A percentile compares a stretch with the other conserved stretches of the same genome.
These are phyloP conservation scores for Staphylotrichum tortipilum DNA, from an alignment of 495 filamentous ascomycete species.

Conservation along the genomic window DNA sequence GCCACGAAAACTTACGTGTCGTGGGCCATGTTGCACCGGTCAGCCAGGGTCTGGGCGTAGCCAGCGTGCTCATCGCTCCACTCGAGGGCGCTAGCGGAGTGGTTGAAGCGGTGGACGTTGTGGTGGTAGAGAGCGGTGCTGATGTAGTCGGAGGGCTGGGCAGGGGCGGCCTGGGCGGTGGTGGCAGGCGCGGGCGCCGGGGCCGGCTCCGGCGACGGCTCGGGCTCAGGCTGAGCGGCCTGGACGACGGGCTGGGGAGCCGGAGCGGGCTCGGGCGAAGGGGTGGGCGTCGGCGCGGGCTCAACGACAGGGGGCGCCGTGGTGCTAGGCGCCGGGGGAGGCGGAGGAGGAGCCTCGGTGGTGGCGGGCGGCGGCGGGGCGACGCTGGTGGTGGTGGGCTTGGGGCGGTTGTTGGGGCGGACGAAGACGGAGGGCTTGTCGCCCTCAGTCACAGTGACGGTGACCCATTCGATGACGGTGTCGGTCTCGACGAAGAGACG, in stretches of 20 bases:
- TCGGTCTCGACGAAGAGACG: slow-evolving; percentile 48
- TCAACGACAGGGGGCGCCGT: no score
- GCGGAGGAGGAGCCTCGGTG: background rate
- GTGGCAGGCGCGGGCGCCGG: slow-evolving; percentile 15
- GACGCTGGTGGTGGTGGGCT: slow-evolving; percentile 3
- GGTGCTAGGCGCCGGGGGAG: slow-evolving; percentile 11
- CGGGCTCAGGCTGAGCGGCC: no score
- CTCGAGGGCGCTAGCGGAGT: slow-evolving; percentile 55
- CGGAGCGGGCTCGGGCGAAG: slow-evolving; percentile 1
- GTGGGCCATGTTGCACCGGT: slow-evolving; percentile 62
- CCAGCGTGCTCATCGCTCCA: slow-evolving; percentile 56
- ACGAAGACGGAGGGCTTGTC: slow-evolving; percentile 9
- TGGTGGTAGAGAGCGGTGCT: slow-evolving; percentile 54
- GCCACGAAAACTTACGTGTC: slow-evolving; percentile 54
- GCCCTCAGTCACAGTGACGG: slow-evolving; percentile 49
- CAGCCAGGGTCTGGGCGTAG: slow-evolving; percentile 45
- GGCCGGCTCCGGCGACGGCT: background rate
- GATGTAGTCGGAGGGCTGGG: slow-evolving; percentile 22
- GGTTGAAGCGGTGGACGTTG: slow-evolving; percentile 79
- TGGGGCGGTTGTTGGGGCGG: background rate
- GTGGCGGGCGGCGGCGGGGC: slow-evolving; percentile 3
- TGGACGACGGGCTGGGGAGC: background rate
- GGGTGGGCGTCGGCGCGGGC: slow-evolving; percentile 7
- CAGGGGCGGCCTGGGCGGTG: slow-evolving; percentile 8
- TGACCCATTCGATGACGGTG: slow-evolving; percentile 51